phyloP scores from a whole-genome alignment of 163 green algal genomes.

The Picocystis sp. region DNA sequence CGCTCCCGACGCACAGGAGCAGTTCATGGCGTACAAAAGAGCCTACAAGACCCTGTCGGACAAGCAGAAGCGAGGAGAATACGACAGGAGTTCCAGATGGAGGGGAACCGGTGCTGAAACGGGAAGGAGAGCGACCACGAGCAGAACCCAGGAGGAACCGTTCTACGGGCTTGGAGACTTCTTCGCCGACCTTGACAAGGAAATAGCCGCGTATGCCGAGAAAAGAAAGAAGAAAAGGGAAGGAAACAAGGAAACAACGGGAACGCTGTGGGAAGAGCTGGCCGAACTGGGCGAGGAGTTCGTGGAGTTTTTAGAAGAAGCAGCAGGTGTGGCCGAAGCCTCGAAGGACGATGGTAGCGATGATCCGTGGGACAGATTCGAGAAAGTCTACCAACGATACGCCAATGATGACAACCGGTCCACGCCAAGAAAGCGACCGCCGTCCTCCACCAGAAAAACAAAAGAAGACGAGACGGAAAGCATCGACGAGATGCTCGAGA shows the following conservation, averaged over 20 bases:
- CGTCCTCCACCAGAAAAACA: conserved; percentile 1
- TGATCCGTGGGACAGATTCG: not conserved
- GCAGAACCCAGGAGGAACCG: conserved; percentile 12
- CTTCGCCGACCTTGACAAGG: conserved; percentile 52
- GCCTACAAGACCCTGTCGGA: conserved; percentile 35
- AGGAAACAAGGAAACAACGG: not conserved
- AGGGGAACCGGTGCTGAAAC: too few relatives aligned
- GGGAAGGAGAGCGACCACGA: too few relatives aligned
- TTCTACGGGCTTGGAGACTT: conserved; percentile 34
- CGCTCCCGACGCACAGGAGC: conserved; percentile 52
- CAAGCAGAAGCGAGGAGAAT: too few relatives aligned
- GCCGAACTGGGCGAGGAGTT: conserved; percentile 55
- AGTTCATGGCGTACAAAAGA: conserved; percentile 74
- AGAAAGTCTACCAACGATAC: not conserved
- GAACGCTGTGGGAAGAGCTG: conserved; percentile 52
- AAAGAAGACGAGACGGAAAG: conserved; percentile 7
- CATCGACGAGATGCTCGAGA: conserved; percentile 19
- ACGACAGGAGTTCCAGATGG: too few relatives aligned
- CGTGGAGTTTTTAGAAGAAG: conserved; percentile 57
- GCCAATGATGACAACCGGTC: not conserved
- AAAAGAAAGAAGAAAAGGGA: conserved; percentile 5
- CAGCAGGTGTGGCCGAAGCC: conserved; percentile 7
- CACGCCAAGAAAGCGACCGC: not conserved
- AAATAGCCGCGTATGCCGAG: conserved; percentile 26
- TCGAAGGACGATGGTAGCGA: not conserved